Percentiles rank a stretch among this genome's conserved stretches.
Evolutionary conservation across 2,329 filamentous ascomycete species (phyloP).

Genomic region (Fusarium avenaceum): DNA sequence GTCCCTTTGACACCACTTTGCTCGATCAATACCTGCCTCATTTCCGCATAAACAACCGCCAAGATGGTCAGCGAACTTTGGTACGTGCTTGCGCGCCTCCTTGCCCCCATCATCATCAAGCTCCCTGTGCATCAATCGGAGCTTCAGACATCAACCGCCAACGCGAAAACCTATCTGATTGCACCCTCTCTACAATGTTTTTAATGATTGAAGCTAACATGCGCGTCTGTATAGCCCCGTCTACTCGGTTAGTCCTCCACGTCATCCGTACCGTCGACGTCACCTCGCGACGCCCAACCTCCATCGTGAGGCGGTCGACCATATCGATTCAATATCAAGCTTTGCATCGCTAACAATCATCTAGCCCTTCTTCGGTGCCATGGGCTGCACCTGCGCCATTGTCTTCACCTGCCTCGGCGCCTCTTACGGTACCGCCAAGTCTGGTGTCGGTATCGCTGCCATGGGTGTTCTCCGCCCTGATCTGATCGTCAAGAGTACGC

Average conservation of each 20-base stretch:
- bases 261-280: slow-evolving; percentile 51
- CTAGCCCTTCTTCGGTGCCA: slow-evolving; percentile 92
- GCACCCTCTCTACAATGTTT: slow-evolving; percentile 4
- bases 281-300: slow-evolving; percentile 44
- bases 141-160: slow-evolving; percentile 48
- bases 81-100: slow-evolving; percentile 69
- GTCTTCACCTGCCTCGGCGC: slow-evolving; percentile 97
- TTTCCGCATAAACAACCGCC: slow-evolving; percentile 54
- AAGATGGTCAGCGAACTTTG: slow-evolving; percentile 86
- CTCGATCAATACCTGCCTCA: slow-evolving; percentile 28
- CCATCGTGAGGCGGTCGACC: slow-evolving; percentile 37
- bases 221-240: slow-evolving; percentile 77
- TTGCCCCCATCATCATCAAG: slow-evolving; percentile 50
- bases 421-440: slow-evolving; percentile 98
- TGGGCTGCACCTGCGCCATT: slow-evolving; percentile 97
- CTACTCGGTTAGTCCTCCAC: slow-evolving; percentile 88
- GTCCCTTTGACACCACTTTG: slow-evolving; percentile 28
- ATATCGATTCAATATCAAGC: slow-evolving; percentile 33
- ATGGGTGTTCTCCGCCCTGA: slow-evolving; percentile 99
- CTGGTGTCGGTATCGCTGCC: slow-evolving; percentile 96
- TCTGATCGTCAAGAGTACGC: slow-evolving; percentile 98
- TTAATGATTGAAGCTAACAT: slow-evolving; percentile 60
- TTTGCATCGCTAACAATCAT: slow-evolving; percentile 52
- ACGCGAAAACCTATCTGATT: slow-evolving; percentile 23
- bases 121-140: slow-evolving; percentile 50